These are phyloP conservation scores for Aquanectria penicillioides DNA, from an alignment of 2,329 filamentous ascomycete genomes.

Conservation along the genomic window DNA sequence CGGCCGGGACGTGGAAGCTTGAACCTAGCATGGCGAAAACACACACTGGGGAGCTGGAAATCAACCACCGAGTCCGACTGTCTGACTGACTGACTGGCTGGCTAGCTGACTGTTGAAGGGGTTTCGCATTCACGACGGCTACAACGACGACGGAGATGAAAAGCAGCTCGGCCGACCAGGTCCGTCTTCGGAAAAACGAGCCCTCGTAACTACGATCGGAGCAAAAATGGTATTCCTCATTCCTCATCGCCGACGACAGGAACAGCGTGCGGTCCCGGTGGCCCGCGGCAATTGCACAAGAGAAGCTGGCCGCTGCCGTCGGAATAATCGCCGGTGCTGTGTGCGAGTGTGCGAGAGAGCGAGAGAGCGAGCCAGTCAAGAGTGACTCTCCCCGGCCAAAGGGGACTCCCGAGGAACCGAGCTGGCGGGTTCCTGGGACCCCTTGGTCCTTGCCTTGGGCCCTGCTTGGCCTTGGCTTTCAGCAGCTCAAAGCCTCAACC, in stretches of 20 bases:
- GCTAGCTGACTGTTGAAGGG: too few species aligned
- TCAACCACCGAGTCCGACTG: too few species aligned
- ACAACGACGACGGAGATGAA: conserved; percentile 1
- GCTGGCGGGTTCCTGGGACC: conserved; percentile 34
- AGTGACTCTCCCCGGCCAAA: conserved; percentile 34
- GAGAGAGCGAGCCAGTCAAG: neutral
- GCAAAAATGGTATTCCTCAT: conserved; percentile 12
- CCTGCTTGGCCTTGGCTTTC: conserved; percentile 3
- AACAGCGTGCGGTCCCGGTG: conserved; percentile 22
- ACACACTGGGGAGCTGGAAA: too few species aligned
- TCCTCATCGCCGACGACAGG: conserved; percentile 14
- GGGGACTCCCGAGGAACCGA: conserved; percentile 36
- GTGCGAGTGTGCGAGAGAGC: neutral
- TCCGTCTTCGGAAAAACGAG: conserved; percentile 9
- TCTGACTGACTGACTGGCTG: too few species aligned
- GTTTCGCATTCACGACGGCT: too few species aligned
- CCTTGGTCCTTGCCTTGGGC: conserved; percentile 10
- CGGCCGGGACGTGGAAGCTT: too few species aligned
- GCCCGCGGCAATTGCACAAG: conserved; percentile 33
- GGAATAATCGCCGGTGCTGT: conserved; percentile 11
- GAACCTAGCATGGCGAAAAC: too few species aligned
- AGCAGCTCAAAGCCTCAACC: too few species aligned
- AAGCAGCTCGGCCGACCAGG: neutral
- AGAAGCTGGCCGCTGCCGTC: neutral
- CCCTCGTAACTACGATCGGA: conserved; percentile 25